Evolutionary conservation across 164 flowering plant genomes (phyloP).

Genomic region (Pachysandra terminalis): DNA sequence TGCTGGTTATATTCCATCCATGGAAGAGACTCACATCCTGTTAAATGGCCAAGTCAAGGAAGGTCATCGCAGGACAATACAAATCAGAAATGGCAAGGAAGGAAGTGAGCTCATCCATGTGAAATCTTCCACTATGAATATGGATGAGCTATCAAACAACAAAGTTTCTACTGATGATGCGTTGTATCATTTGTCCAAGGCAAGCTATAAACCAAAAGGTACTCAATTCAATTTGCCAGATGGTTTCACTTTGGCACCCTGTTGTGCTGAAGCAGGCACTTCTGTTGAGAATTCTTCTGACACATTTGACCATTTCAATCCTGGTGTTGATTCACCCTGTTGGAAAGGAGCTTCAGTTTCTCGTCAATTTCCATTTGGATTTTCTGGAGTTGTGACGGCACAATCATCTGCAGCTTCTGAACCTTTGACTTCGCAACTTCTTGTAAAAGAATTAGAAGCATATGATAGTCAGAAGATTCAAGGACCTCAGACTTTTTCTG

Average conservation of each 20-base stretch:
- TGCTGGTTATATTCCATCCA: conserved; percentile 7
- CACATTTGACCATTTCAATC: conserved; percentile 35
- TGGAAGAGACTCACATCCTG: conserved; percentile 6
- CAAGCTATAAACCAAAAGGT: conserved; percentile 12
- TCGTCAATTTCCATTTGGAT: conserved; percentile 26
- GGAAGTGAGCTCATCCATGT: conserved; percentile 11
- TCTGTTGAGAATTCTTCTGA: conserved; percentile 32
- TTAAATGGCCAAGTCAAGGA: conserved; percentile 7
- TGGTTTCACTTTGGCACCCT: conserved; percentile 7
- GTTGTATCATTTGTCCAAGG: conserved; percentile 10
- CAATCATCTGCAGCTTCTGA: conserved; percentile 20
- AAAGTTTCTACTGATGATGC: conserved; percentile 20
- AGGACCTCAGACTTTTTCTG: conserved; percentile 18
- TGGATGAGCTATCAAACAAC: conserved; percentile 11
- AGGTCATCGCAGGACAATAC: conserved; percentile 20
- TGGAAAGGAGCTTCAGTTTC: conserved; percentile 69
- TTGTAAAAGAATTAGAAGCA: conserved; percentile 19
- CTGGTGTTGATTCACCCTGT: conserved; percentile 77
- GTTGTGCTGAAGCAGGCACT: conserved; percentile 15
- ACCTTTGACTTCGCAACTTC: conserved; percentile 15
- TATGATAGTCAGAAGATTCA: conserved; percentile 17
- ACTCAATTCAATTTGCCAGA: conserved; percentile 7
- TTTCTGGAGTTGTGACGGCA: conserved; percentile 22
- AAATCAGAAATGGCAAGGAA: conserved; percentile 13
- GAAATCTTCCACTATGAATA: conserved; percentile 13